Base-by-base conservation (phyloP, 106 monocot genomes). In the Platanthera zijinensis region DNA sequence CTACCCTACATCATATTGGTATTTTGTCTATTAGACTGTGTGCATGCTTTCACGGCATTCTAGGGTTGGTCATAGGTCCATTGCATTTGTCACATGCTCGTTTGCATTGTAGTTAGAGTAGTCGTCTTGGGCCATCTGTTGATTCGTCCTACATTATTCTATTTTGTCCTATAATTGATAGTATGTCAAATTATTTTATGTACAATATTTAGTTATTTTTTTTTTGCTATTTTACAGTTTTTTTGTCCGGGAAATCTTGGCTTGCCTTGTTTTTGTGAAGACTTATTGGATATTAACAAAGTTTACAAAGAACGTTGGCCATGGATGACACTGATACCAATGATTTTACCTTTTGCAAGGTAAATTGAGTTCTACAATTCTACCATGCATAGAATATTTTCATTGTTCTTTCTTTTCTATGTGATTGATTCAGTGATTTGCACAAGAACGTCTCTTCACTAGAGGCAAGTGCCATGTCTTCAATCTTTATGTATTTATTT, bases 261-360 rank as follows among this genome's bases (percentile, higher is more conserved):
- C 70, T 48, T 48, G 48, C n/a, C 70, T n/a, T 18, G 17, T n/a
- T 13, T 15, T 7, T 7, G 47, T 5, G n/a, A 48, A 5, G 45
- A 48, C 8, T 0, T 46, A 68, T 70, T 66, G 28, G 30, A 66
- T 30, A 5, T 15, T 70, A 18, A 70, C 48, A n/a, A 15, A 48
- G 48, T n/a, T 39, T 67, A 66, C 32, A 70, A 7, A 15, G 6
- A 11, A 52, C 46, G 30, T 75, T 72, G 14, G 50, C n/a, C 52
- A 81, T 81, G 81, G 78, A 46, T 72, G 72, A 72, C 51, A 32
- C 18, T n/a, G 88, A 80, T 77, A 63, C 77, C 5, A 74, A 63
- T 28, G 88, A 88, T 61, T 88, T 88, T 77, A 85, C 88, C 74
- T 88, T 88, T 68, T 88, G 88, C 72, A 76, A 83, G 79, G 88